Evolutionary conservation across 352 stramenopile species (phyloP).

Genomic region (Phytophthora ohioensis): DNA sequence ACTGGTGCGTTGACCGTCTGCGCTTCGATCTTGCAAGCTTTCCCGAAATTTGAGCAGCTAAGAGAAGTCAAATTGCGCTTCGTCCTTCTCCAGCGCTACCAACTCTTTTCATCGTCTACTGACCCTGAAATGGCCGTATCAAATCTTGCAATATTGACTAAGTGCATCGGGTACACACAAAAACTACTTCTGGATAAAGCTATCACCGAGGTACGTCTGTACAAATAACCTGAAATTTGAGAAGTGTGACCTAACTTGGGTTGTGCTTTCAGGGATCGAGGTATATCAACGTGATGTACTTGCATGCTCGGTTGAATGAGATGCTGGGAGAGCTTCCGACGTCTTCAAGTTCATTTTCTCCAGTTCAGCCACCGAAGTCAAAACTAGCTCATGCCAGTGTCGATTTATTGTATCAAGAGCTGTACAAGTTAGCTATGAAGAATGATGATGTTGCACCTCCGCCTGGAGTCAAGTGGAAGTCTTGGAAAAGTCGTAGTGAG

Average conservation of each 20-base stretch:
- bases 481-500: slow-evolving; percentile 50
- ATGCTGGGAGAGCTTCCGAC: slow-evolving; percentile 39
- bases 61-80: slow-evolving; percentile 57
- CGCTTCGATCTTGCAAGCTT: slow-evolving; percentile 59
- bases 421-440: slow-evolving; percentile 34
- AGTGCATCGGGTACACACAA: slow-evolving; percentile 67
- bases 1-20: slow-evolving; percentile 54
- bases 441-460: slow-evolving; percentile 17
- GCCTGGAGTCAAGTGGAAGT: slow-evolving; percentile 37
- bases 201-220: slow-evolving; percentile 39
- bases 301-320: slow-evolving; percentile 69
- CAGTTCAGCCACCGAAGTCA: slow-evolving; percentile 10
- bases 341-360: background rate
- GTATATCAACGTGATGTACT: slow-evolving; percentile 66
- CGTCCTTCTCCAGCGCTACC: slow-evolving; percentile 65
- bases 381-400: slow-evolving; percentile 37
- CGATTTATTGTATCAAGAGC: slow-evolving; percentile 61
- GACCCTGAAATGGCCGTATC: slow-evolving; percentile 3
- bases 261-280: slow-evolving; percentile 35
- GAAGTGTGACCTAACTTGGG: background rate
- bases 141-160: slow-evolving; percentile 45
- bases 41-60: slow-evolving; percentile 55
- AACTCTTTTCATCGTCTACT: slow-evolving; percentile 44
- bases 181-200: slow-evolving; percentile 52
- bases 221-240: background rate